Evolutionary conservation across 2,329 filamentous ascomycete genomes (phyloP), one percentile per base, ranked within the genome.

Genomic region (Diaporthe capsici): DNA sequence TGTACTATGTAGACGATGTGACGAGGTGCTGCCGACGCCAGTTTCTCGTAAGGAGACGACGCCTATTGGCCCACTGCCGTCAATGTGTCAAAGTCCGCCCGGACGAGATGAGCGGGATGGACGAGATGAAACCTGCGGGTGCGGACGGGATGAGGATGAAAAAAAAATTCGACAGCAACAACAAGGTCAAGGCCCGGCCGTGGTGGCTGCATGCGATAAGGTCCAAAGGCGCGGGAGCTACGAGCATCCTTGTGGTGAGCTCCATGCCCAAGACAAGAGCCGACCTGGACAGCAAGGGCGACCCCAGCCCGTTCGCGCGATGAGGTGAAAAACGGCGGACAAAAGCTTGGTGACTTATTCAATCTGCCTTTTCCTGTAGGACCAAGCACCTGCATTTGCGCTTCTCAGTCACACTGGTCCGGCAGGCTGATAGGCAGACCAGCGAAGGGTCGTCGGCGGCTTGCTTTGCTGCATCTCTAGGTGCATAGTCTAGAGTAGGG

Each of bases 231-330:
- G 65, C 71, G 61, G 65, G 39, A 73, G 71, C 71, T 70, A 76
- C 47, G 63, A 49, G 53, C 39, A 74, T 71, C 75, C 75, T 71
- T 74, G 71, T 53, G 57, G 67, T 49, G 44, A 70, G 74, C 28
- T 65, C 63, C 44, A 63, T 51, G 57, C 55, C 63, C 55, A 60
- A 71, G 63, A 28, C 53, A 51, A 55, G 49, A 63, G 63, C 57
- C 61, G 42, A 51, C 37, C 53, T 28, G 31, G 20, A 53, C 28
- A 55, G 71, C 63, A 74, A 74, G 75, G 71, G 17, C 75, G 15
- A 76, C 65, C 75, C 75, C 49, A 55, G 75, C 10, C 39, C 15
- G 47, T 49, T 31, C 47, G 67, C 60, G 17, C 60, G 8, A 44
- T n/a, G 34, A 25, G 74, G 60, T 49, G 47, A 42, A 55, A 31